Conservation (phyloP, 306 rosid genomes). For the Medicago ruthenica region DNA sequence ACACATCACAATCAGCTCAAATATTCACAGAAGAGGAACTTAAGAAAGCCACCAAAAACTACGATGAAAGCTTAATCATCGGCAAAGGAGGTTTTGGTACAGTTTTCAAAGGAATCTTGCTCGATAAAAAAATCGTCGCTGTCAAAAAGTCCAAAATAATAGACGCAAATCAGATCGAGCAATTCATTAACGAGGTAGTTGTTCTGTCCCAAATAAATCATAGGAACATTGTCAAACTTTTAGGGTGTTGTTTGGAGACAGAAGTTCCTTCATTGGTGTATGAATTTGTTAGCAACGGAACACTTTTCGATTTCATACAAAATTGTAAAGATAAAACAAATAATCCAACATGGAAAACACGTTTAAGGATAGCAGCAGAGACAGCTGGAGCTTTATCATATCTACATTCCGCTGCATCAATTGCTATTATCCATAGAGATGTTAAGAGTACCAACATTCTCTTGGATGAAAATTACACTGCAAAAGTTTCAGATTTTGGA, state of each 20-base stretch:
- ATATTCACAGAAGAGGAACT: background rate
- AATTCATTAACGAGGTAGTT: background rate
- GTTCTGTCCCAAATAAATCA: background rate
- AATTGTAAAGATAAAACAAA: background rate
- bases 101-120: background rate
- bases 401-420: background rate
- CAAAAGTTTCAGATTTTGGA: background rate
- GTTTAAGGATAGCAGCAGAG: background rate
- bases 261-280: background rate
- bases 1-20: background rate
- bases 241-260: background rate
- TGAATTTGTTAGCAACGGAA: background rate
- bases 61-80: background rate
- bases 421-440: background rate
- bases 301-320: background rate
- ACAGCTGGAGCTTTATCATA: background rate
- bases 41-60: background rate
- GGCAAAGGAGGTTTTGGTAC: background rate
- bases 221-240: background rate
- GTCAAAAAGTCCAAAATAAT: background rate
- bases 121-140: background rate
- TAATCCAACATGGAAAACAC: background rate
- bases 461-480: background rate
- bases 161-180: background rate
- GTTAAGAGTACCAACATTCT: background rate